A percentile compares a stretch with the other conserved stretches of the same genome.
phyloP scores from a whole-genome alignment of 495 filamentous ascomycete genomes.

The Tuber magnatum region DNA sequence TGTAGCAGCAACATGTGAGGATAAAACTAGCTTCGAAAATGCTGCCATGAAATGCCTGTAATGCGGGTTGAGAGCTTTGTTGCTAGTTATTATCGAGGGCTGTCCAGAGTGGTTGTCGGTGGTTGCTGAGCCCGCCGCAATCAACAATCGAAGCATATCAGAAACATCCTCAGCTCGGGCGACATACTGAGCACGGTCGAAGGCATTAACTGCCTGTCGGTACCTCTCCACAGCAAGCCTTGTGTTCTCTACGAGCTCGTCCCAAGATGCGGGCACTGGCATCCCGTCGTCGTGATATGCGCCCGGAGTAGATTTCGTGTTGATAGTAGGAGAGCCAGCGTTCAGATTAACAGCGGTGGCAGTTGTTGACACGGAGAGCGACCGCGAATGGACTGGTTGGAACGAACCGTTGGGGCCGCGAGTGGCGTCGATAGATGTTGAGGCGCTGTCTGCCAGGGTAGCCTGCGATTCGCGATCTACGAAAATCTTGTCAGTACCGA shows the following conservation, averaged over 20 bases:
- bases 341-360: constrained; percentile 62
- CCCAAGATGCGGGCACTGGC: constrained; percentile 73
- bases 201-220: constrained; percentile 70
- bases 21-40: constrained; percentile 95
- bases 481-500: constrained; percentile 20
- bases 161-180: constrained; percentile 91
- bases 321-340: constrained; percentile 51
- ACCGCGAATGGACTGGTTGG: constrained; percentile 41
- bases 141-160: constrained; percentile 85
- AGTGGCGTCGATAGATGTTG: constrained; percentile 20
- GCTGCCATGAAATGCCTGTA: constrained; percentile 99
- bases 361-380: constrained; percentile 49
- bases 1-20: constrained; percentile 93
- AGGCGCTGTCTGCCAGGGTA: constrained; percentile 25
- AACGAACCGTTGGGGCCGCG: constrained; percentile 48
- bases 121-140: constrained; percentile 89
- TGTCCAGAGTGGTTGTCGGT: constrained; percentile 98
- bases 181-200: constrained; percentile 82
- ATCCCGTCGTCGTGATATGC: constrained; percentile 59
- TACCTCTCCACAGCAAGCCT: constrained; percentile 78
- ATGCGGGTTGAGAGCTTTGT: constrained; percentile 91
- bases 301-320: constrained; percentile 16
- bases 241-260: constrained; percentile 81
- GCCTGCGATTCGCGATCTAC: constrained; percentile 30
- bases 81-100: constrained; percentile 96